Conservation (phyloP, 306 rosid species). For the Parietaria judaica region DNA sequence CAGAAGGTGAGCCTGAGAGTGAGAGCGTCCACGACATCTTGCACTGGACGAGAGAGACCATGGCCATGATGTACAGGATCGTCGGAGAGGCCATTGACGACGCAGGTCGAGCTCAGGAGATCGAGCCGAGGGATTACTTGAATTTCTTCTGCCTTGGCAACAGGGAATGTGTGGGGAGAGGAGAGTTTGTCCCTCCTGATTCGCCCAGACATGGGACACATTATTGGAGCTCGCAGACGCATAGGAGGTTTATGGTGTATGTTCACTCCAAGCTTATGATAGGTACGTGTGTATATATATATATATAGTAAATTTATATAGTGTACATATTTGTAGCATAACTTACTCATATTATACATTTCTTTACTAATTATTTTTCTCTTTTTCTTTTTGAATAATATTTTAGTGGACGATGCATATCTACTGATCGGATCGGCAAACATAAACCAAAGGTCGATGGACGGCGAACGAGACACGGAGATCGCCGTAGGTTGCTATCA, state of each 20-base stretch:
- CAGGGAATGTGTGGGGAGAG: slow-evolving; percentile 51
- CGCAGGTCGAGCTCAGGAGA: slow-evolving; percentile 29
- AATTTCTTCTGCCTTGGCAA: slow-evolving; percentile 93
- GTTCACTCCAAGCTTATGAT: slow-evolving; percentile 97
- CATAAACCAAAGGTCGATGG: slow-evolving; percentile 95
- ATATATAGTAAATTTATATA: neutral
- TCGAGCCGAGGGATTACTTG: slow-evolving; percentile 78
- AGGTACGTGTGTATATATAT: slow-evolving; percentile 36
- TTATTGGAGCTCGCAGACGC: slow-evolving; percentile 72
- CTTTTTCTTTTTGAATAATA: neutral
- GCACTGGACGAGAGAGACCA: slow-evolving; percentile 83
- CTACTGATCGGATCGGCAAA: slow-evolving; percentile 89
- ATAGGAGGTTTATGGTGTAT: slow-evolving; percentile 90
- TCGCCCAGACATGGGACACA: slow-evolving; percentile 59
- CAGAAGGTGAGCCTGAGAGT: slow-evolving; percentile 82
- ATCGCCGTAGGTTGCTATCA: slow-evolving; percentile 87
- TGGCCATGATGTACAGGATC: slow-evolving; percentile 78
- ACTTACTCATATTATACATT: too few species aligned
- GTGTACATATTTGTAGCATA: neutral
- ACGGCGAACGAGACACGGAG: slow-evolving; percentile 82
- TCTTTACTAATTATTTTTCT: too few species aligned
- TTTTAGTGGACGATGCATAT: slow-evolving; percentile 81
- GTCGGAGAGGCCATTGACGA: slow-evolving; percentile 77
- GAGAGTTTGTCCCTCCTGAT: slow-evolving; percentile 59
- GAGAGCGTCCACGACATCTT: slow-evolving; percentile 77